Conservation (phyloP, 345 rosid genomes). For the Lepidium aucheri region DNA sequence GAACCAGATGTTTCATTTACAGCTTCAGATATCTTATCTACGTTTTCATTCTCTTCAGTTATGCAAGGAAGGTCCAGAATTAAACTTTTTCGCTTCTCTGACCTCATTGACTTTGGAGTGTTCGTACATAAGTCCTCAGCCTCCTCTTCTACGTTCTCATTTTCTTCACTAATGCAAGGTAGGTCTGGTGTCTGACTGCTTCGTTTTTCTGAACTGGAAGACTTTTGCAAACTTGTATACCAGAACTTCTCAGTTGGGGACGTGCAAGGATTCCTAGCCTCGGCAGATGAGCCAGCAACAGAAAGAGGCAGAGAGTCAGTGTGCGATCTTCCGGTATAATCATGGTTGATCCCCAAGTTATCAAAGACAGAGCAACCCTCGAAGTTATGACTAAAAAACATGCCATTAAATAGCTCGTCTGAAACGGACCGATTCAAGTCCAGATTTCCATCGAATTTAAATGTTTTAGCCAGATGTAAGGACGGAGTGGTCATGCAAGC, state of each 20-base stretch:
- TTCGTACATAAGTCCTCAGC: constrained; percentile 45
- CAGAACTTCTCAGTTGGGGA: constrained; percentile 73
- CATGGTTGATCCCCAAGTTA: constrained; percentile 25
- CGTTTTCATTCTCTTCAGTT: constrained; percentile 61
- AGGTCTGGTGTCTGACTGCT: constrained; percentile 70
- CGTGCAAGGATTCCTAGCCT: constrained; percentile 37
- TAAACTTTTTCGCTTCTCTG: constrained; percentile 57
- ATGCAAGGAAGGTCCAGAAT: constrained; percentile 73
- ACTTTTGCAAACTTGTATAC: constrained; percentile 51
- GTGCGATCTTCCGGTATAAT: constrained; percentile 30
- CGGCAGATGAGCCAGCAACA: constrained; percentile 32
- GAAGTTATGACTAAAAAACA: constrained; percentile 31
- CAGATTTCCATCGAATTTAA: constrained; percentile 27
- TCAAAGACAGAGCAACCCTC: constrained; percentile 31
- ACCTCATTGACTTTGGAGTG: constrained; percentile 43
- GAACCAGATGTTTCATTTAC: constrained; percentile 29
- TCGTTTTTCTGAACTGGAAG: constrained; percentile 64
- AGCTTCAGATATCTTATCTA: constrained; percentile 37
- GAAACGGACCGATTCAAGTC: constrained; percentile 56
- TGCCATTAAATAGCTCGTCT: constrained; percentile 49
- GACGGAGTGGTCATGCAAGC: constrained; percentile 53
- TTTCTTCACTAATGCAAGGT: constrained; percentile 80
- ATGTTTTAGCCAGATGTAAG: constrained; percentile 38
- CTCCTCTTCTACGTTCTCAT: constrained; percentile 48
- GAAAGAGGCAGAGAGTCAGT: constrained; percentile 41